Base-by-base conservation (phyloP, 73 alveolate species). In the Blepharisma japonicum region DNA sequence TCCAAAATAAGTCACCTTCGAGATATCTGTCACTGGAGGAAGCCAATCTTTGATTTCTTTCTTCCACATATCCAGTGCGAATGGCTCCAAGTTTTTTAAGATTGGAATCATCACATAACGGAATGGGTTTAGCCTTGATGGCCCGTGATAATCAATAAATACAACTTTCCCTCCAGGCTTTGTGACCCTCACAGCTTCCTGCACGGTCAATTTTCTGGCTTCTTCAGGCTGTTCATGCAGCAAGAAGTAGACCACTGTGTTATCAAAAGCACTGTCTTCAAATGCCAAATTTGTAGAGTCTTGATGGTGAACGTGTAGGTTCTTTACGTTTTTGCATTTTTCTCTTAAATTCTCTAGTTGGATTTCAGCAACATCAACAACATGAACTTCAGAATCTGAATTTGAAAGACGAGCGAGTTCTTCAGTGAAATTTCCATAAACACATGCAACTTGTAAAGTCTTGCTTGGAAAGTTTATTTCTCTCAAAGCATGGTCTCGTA, bases 81-180 rank as follows among this genome's bases (percentile, higher is more conserved):
- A 61, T 18, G 74, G 74, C 4, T 61, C 74, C 14, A 61, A 39
- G 23, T 61, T 14, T 25, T 61, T 61, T 25, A 61, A 25, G 14
- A 61, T 61, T 2, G 74, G 74, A 20, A 61, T 61, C 74, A 61
- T 61, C 74, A 61, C 74, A 61, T 61, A 61, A 2, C 74, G 39
- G 14, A 61, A 61, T 18, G 74, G 74, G 23, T 61, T 61, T 9
- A 61, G 49, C 47, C 74, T 18, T 2, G 50, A 14, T 5, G 74
- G 74, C 18, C 46, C 23, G 5, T 61, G 74, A 61, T 61, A 61
- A 25, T 61, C 74, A 2, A 61, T 39, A 61, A 61, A 61, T 9
- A 61, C 74, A 0, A 25, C 74, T 61, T 61, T 61, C 5, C 74
- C 74, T 61, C 74, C 74, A 61, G 74, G 74, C 23, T 61, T 61